These are phyloP conservation scores for Puccinia triticina DNA, from an alignment of 1,284 basidiomycete species.

Conservation along the genomic window DNA sequence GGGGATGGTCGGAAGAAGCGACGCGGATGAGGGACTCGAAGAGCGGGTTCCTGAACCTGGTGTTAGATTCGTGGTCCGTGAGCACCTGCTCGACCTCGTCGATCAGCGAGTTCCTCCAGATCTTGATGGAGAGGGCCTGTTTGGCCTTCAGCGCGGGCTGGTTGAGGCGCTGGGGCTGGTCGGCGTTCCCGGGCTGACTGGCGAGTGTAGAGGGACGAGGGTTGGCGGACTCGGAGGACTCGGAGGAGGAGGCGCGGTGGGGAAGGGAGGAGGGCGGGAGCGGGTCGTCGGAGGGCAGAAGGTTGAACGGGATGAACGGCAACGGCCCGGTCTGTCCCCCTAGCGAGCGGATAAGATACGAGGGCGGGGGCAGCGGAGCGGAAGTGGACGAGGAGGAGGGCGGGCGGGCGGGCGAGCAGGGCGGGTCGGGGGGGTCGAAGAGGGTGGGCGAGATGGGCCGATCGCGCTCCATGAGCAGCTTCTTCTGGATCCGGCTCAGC, in stretches of 20 bases:
- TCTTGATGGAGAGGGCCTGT: constrained; percentile 31
- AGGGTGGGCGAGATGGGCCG: constrained; percentile 43
- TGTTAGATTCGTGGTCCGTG: constrained; percentile 42
- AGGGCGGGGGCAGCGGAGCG: constrained; percentile 37
- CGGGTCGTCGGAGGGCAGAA: not conserved
- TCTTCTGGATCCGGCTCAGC: constrained; percentile 39
- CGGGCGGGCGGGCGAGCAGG: not conserved
- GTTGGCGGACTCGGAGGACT: not conserved
- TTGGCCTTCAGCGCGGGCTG: constrained; percentile 46
- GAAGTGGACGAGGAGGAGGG: not conserved
- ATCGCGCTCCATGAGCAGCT: constrained; percentile 44
- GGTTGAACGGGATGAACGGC: constrained; percentile 37
- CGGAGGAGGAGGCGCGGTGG: not conserved
- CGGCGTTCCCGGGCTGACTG: not conserved
- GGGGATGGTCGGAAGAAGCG: not conserved
- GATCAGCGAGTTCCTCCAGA: constrained; percentile 44
- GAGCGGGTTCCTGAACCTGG: constrained; percentile 36
- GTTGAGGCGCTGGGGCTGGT: constrained; percentile 6
- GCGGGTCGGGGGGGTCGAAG: not conserved
- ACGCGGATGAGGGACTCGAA: constrained; percentile 39
- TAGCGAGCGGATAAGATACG: constrained; percentile 43
- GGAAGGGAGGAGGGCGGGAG: not conserved
- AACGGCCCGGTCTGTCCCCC: constrained; percentile 46
- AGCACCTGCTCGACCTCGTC: constrained; percentile 48
- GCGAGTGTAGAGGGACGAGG: not conserved